phyloP scores from a whole-genome alignment of 2,329 filamentous ascomycete genomes.

The Seiridium unicorne region DNA sequence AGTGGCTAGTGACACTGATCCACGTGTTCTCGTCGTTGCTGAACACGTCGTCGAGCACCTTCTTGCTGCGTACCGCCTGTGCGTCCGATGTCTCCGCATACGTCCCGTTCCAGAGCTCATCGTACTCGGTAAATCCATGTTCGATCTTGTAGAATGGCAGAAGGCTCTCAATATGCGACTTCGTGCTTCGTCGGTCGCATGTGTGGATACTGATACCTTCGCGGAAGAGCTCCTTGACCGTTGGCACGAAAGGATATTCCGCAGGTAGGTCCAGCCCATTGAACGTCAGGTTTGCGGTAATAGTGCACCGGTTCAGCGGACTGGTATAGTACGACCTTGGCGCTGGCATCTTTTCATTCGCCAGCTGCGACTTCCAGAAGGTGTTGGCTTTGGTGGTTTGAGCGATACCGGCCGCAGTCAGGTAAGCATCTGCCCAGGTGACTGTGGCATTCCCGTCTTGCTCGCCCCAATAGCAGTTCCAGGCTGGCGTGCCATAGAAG shows the following conservation, averaged over 20 bases:
- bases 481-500: constrained; percentile 66
- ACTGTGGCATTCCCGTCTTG: constrained; percentile 62
- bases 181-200: constrained; percentile 61
- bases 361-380: constrained; percentile 58
- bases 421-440: constrained; percentile 61
- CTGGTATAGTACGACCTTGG: constrained; percentile 66
- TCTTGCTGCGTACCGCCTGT: constrained; percentile 47
- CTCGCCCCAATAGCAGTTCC: constrained; percentile 70
- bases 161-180: constrained; percentile 47
- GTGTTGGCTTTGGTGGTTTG: constrained; percentile 58
- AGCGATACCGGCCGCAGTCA: constrained; percentile 54
- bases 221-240: constrained; percentile 63
- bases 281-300: constrained; percentile 64
- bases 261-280: constrained; percentile 48
- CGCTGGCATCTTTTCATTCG: constrained; percentile 52
- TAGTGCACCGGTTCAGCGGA: constrained; percentile 61
- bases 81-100: constrained; percentile 42
- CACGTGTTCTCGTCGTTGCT: constrained; percentile 49
- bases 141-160: constrained; percentile 59
- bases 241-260: constrained; percentile 51
- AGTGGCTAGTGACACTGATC: constrained; percentile 60
- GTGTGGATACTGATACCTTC: constrained; percentile 68
- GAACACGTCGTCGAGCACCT: constrained; percentile 57
- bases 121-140: constrained; percentile 56
- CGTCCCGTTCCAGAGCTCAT: constrained; percentile 41